A percentile compares a stretch with the other conserved stretches of the same genome.
phyloP scores from a whole-genome alignment of 495 filamentous ascomycete species.

The Saxophila tyrrhenica region DNA sequence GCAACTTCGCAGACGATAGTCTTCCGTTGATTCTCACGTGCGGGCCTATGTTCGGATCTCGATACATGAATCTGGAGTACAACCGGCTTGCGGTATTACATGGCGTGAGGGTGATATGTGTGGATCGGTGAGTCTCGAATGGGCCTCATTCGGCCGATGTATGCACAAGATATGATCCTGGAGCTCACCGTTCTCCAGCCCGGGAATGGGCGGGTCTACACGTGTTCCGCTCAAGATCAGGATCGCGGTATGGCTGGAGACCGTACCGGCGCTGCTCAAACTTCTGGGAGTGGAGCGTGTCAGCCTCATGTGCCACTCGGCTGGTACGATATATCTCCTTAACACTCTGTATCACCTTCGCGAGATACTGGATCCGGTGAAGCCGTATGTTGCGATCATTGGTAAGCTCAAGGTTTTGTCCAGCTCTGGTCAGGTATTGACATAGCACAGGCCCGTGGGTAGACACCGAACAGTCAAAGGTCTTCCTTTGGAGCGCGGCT shows the following conservation, averaged over 20 bases:
- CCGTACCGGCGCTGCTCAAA: slow-evolving; percentile 32
- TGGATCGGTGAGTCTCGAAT: slow-evolving; percentile 10
- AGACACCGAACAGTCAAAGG: slow-evolving; percentile 31
- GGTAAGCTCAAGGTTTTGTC: slow-evolving; percentile 19
- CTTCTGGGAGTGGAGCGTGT: slow-evolving; percentile 34
- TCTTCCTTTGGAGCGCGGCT: slow-evolving; percentile 7
- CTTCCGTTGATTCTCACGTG: slow-evolving; percentile 15
- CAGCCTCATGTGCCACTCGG: slow-evolving; percentile 33
- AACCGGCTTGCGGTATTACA: slow-evolving; percentile 4
- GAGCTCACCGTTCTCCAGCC: slow-evolving; percentile 5
- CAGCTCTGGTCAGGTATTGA: not conserved
- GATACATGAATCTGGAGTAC: slow-evolving; percentile 2
- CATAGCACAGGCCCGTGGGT: slow-evolving; percentile 38
- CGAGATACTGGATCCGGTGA: slow-evolving; percentile 29
- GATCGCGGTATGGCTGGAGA: slow-evolving; percentile 34
- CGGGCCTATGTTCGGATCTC: slow-evolving; percentile 19
- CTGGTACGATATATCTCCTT: slow-evolving; percentile 38
- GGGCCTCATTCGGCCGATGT: not conserved
- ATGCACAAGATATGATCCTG: not conserved
- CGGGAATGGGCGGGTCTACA: slow-evolving; percentile 34
- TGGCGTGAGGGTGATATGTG: slow-evolving; percentile 17
- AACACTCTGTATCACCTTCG: slow-evolving; percentile 34
- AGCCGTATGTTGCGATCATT: slow-evolving; percentile 29
- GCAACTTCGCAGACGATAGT: slow-evolving; percentile 14
- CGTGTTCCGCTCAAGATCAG: slow-evolving; percentile 30